phyloP scores from a whole-genome alignment of 306 rosid genomes.

The Malus sylvestris region DNA sequence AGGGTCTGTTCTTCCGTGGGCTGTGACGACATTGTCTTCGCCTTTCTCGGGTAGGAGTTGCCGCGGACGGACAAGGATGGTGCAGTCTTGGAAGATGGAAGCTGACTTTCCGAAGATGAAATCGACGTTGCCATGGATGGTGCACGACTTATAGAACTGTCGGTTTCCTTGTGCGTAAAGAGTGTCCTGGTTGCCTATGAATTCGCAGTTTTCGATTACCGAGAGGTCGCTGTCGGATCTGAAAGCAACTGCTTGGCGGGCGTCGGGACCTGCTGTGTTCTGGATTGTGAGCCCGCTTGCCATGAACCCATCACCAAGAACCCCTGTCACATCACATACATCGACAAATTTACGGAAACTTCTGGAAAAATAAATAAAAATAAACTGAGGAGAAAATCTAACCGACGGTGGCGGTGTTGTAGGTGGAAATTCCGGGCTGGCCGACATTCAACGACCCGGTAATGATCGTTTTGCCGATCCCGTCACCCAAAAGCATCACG shows the following conservation, averaged over 20 bases:
- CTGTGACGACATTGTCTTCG: conserved; percentile 57
- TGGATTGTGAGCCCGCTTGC: conserved; percentile 62
- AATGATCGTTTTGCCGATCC: conserved; percentile 70
- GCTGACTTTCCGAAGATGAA: conserved; percentile 90
- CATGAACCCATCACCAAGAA: conserved; percentile 91
- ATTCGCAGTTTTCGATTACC: conserved; percentile 55
- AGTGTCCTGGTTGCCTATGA: conserved; percentile 83
- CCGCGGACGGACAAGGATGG: conserved; percentile 46
- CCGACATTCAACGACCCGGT: conserved; percentile 55
- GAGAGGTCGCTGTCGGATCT: conserved; percentile 78
- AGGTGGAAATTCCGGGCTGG: conserved; percentile 53
- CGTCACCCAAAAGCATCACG: conserved; percentile 72
- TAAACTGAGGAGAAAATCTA: not conserved
- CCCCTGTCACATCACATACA: conserved; percentile 31
- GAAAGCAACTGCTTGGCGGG: conserved; percentile 90
- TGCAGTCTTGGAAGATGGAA: conserved; percentile 56
- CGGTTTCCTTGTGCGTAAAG: conserved; percentile 80
- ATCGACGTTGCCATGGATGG: conserved; percentile 70
- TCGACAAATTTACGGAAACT: not conserved
- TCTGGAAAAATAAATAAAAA: not conserved
- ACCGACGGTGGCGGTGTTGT: conserved; percentile 73
- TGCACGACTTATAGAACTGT: conserved; percentile 74
- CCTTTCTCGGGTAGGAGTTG: conserved; percentile 58
- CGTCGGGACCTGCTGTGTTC: conserved; percentile 86
- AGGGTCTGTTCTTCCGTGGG: conserved; percentile 85